Evolutionary conservation across 2,329 filamentous ascomycete species (phyloP), one percentile per base, ranked within the genome.

Genomic region (Beauveria sp.): DNA sequence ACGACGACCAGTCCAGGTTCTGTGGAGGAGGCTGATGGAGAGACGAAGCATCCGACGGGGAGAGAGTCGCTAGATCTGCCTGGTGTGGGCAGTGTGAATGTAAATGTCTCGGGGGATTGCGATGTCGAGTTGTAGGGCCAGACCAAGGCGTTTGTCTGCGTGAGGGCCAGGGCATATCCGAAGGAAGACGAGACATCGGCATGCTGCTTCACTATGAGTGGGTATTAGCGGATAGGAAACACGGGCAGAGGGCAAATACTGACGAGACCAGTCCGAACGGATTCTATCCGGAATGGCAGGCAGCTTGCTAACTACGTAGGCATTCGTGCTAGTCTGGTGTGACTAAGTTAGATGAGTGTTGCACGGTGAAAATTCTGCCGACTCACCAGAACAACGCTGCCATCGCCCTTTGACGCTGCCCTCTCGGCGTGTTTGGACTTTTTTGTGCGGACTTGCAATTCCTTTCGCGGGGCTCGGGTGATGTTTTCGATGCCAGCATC

Each of bases 1-100:
- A 97, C 82, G 43, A 97, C 84, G 30, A 99, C 85, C 43, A 99
- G 81, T 2, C 94, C 94, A 40, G 92, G 89, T 67, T 96, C 90
- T 54, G 85, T 84, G n/a, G 84, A 85, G 5, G 87, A 87, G 12
- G 89, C 87, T 5, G 90, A 89, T 55, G 89, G 87, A 0, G 90
- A 88, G 7, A 97, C 87, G 57, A 99, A 82, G 20, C 90, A 85
- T 59, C 91, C 94, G 44, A 97, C 80, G 1, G 94, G 93, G 6
- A 96, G 79, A 22, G 88, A 84, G 62, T 93, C 90, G 64, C 80
- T 81, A 30, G 81, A 75, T 71, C 85, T 88, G 28, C 87, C 85
- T 14, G 85, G 81, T 65, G 91, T 86, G 1, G 92, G 90, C 24
- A 97, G 81, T 26, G 87, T 84, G 68, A 99, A 91, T 10, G 84